These are phyloP conservation scores for Cryphonectria naterciae DNA, from an alignment of 2,329 filamentous ascomycete species.

Conservation along the genomic window DNA sequence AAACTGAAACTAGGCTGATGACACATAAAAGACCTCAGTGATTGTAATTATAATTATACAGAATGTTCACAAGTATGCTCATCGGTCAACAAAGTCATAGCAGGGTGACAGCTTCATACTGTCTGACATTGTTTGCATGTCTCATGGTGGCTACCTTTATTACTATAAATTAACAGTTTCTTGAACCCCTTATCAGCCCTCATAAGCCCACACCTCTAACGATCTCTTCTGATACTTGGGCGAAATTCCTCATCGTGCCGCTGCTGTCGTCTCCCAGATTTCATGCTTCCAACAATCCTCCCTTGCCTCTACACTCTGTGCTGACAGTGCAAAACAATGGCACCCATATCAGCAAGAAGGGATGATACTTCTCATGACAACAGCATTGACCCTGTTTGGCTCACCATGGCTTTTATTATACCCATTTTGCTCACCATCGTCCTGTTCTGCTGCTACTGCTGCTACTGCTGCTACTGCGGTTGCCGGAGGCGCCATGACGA, in stretches of 20 bases:
- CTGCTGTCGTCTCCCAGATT: not conserved
- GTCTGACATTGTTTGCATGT: not conserved
- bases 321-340: slow-evolving; percentile 4
- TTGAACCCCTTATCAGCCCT: not conserved
- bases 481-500: not conserved
- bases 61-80: not conserved
- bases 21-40: not conserved
- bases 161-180: not conserved
- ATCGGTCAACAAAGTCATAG: not conserved
- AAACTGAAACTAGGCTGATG: slow-evolving; percentile 1
- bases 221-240: not conserved
- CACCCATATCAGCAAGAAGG: slow-evolving; percentile 8
- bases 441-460: slow-evolving; percentile 17
- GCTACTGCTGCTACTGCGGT: slow-evolving; percentile 16
- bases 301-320: not conserved
- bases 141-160: not conserved
- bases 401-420: slow-evolving; percentile 20
- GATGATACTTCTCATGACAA: slow-evolving; percentile 6
- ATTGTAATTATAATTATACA: not conserved
- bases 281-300: not conserved
- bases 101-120: not conserved
- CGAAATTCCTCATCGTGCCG: not conserved
- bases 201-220: no score
- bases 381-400: slow-evolving; percentile 20
- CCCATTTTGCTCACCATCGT: slow-evolving; percentile 6